Evolutionary conservation across 1,284 basidiomycete genomes (phyloP).

Genomic region (Meripilus lineatus): DNA sequence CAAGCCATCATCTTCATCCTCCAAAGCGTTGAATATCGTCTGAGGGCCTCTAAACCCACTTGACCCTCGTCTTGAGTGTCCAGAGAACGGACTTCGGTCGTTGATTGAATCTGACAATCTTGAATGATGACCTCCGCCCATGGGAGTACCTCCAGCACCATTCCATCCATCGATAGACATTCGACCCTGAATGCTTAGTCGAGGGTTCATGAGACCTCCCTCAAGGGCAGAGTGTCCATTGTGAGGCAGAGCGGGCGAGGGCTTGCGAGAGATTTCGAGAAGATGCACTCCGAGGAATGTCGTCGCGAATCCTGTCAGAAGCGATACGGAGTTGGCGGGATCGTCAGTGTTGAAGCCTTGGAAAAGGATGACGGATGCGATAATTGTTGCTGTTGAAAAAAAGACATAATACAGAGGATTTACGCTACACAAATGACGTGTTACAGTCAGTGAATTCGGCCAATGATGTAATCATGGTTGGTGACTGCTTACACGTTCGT

Average conservation of each 20-base stretch:
- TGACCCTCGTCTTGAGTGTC: conserved; percentile 43
- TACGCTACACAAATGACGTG: conserved; percentile 74
- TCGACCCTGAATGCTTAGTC: conserved; percentile 63
- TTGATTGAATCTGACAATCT: conserved; percentile 17
- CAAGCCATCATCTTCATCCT: conserved; percentile 31
- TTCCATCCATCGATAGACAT: conserved; percentile 70
- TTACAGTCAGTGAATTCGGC: no score
- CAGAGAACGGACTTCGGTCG: neutral
- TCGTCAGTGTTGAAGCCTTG: conserved; percentile 93
- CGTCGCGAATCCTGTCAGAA: conserved; percentile 82
- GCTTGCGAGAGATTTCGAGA: conserved; percentile 76
- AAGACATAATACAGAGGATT: conserved; percentile 99
- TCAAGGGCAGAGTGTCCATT: conserved; percentile 57
- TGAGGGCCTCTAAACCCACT: conserved; percentile 47
- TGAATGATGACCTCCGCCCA: conserved; percentile 26
- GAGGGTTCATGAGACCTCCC: conserved; percentile 74
- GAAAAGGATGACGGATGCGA: conserved; percentile 95
- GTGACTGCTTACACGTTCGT: conserved; percentile 93
- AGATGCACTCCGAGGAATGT: conserved; percentile 93
- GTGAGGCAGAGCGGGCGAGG: conserved; percentile 43
- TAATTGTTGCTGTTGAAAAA: conserved; percentile 95
- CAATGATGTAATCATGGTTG: no score
- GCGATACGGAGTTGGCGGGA: conserved; percentile 77
- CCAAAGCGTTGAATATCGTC: conserved; percentile 64
- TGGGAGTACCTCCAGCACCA: conserved; percentile 34